Percentiles rank a stretch among this genome's conserved stretches.
Conservation (phyloP, 306 rosid genomes). For the Vicia sativa region DNA sequence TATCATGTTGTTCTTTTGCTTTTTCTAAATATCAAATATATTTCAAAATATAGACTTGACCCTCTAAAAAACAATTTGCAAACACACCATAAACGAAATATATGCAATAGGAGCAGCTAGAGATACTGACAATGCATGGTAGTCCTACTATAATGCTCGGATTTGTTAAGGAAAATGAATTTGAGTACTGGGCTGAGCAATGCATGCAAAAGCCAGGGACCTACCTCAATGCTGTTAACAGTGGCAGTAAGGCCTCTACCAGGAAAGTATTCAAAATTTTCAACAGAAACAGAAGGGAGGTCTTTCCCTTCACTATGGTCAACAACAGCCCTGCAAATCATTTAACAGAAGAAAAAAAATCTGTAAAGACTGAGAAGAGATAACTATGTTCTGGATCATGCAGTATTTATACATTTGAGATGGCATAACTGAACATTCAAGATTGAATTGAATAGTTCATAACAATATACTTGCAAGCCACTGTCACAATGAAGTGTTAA, state of each 20-base stretch:
- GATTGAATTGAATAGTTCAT: slow-evolving; percentile 12
- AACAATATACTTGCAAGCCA: slow-evolving; percentile 23
- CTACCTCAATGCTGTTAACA: slow-evolving; percentile 83
- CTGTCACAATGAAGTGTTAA: not conserved
- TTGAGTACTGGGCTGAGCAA: slow-evolving; percentile 8
- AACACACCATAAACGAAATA: not conserved
- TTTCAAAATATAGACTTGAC: too few relatives aligned
- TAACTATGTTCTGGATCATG: slow-evolving; percentile 27
- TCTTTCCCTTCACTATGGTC: slow-evolving; percentile 93
- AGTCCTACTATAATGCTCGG: not conserved
- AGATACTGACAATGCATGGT: slow-evolving; percentile 31
- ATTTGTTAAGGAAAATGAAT: slow-evolving; percentile 35
- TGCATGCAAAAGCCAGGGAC: slow-evolving; percentile 40
- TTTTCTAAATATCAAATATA: too few relatives aligned
- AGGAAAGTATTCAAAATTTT: slow-evolving; percentile 92
- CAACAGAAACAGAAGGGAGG: slow-evolving; percentile 92
- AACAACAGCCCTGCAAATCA: slow-evolving; percentile 87
- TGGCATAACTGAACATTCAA: slow-evolving; percentile 31
- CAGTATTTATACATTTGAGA: slow-evolving; percentile 35
- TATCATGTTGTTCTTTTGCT: too few relatives aligned
- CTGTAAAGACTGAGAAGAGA: slow-evolving; percentile 20
- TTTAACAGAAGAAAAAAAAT: slow-evolving; percentile 1
- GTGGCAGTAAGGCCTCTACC: slow-evolving; percentile 94
- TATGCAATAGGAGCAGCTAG: slow-evolving; percentile 33
- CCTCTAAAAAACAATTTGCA: too few relatives aligned